Conservation (phyloP, 2,329 filamentous ascomycete species). For the Calonectria honghensis region DNA sequence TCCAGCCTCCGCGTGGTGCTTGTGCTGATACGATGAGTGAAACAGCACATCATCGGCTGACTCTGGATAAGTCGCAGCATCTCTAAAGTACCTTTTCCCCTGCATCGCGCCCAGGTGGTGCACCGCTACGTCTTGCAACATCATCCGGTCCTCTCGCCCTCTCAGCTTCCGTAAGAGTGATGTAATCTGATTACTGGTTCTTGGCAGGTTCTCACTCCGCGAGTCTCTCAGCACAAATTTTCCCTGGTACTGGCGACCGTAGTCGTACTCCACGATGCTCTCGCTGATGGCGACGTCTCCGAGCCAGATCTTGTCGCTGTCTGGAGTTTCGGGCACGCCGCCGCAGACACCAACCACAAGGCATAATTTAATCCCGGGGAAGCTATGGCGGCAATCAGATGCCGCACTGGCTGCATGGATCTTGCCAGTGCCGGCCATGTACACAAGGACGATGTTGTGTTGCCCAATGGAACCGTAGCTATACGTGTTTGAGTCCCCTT, state of each 20-base stretch:
- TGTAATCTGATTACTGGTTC: neutral
- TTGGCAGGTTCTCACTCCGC: neutral
- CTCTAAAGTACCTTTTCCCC: neutral
- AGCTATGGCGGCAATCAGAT: constrained; percentile 1
- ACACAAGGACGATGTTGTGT: constrained; percentile 12
- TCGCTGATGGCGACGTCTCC: constrained; percentile 33
- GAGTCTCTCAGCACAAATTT: neutral
- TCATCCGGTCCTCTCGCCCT: neutral
- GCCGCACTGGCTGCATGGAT: neutral
- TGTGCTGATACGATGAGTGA: constrained; percentile 17
- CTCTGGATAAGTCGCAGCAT: neutral
- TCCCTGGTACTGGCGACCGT: constrained; percentile 7
- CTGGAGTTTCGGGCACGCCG: neutral
- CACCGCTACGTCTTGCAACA: neutral
- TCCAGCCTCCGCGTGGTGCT: neutral
- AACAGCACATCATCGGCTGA: neutral
- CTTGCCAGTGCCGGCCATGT: constrained; percentile 14
- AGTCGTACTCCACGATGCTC: constrained; percentile 19
- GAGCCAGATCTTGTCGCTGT: constrained; percentile 1
- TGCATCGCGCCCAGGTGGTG: neutral
- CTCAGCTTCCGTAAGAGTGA: neutral
- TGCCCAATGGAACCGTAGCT: constrained; percentile 10
- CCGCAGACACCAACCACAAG: constrained; percentile 21
- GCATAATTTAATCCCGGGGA: constrained; percentile 2
- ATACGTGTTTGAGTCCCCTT: neutral